Evolutionary conservation across 768 basidiomycete genomes (phyloP), one percentile per base, ranked within the genome.

Genomic region (Cystobasidium ongulense): DNA sequence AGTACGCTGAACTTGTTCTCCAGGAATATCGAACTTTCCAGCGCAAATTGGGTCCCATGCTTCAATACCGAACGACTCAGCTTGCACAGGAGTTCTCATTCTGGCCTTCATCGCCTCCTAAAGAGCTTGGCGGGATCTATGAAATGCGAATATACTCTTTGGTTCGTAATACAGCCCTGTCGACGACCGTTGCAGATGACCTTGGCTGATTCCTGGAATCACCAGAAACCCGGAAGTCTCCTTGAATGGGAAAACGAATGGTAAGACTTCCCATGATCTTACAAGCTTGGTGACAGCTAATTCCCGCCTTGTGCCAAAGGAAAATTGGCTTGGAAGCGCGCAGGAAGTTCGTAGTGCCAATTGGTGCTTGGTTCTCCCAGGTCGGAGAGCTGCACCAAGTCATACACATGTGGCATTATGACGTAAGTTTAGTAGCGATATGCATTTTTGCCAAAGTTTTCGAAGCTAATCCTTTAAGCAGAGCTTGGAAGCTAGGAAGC

Each of bases 161-260:
- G 41, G 59, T 73, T 33, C 65, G 71, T 1, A 15, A 4, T 50
- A n/a, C 2, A 29, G 3, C 5, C 35, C 38, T 8, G 35, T 39
- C 35, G 33, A 39, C 27, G 3, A 39, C 4, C 63, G 1, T 38
- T 13, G 4, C 41, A 15, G 65, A 61, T n/a, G 54, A 72, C 29
- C 52, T 25, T 10, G 39, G 64, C 4, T 74, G 66, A 68, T 10
- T 21, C 64, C 4, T n/a, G 18, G 17, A 17, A 2, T 39, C 71
- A 79, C 66, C 82, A 96, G 73, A 87, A 89, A 78, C 91, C 95
- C 2, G 96, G 96, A 8, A 88, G 89, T 7, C 84, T 98, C 66
- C 82, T 98, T 68, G 93, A 98, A 78, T 98, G 96, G 96, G 96
- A 98, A 80, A 85, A 87, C 70, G 86, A 91, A 75, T 98, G 96